phyloP scores from a whole-genome alignment of 2,329 filamentous ascomycete genomes.

The Neurospora crassa region DNA sequence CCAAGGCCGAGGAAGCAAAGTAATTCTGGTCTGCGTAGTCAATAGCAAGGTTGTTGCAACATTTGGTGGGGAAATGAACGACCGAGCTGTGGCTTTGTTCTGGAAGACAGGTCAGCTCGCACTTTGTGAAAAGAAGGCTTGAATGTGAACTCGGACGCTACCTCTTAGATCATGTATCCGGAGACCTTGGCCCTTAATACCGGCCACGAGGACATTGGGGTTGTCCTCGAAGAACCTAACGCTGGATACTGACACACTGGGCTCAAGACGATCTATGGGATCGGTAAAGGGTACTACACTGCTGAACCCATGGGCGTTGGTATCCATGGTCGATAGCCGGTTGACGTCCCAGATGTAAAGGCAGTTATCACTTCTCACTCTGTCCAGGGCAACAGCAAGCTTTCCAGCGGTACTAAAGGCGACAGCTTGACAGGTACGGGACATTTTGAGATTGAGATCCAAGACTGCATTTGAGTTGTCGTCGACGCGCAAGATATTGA shows the following conservation, averaged over 20 bases:
- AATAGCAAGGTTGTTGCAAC: slow-evolving; percentile 64
- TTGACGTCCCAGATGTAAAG: slow-evolving; percentile 76
- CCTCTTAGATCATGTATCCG: slow-evolving; percentile 72
- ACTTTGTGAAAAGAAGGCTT: not conserved
- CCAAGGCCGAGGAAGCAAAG: slow-evolving; percentile 70
- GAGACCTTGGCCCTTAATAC: slow-evolving; percentile 65
- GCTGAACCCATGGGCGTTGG: slow-evolving; percentile 35
- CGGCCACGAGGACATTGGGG: slow-evolving; percentile 65
- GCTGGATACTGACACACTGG: slow-evolving; percentile 68
- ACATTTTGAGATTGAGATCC: slow-evolving; percentile 63
- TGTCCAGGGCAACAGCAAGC: slow-evolving; percentile 69
- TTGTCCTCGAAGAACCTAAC: slow-evolving; percentile 74
- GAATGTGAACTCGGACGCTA: slow-evolving; percentile 23
- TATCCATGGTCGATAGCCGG: slow-evolving; percentile 42
- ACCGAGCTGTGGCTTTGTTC: slow-evolving; percentile 39
- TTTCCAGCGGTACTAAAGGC: slow-evolving; percentile 65
- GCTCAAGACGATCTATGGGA: slow-evolving; percentile 50
- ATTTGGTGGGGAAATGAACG: slow-evolving; percentile 54
- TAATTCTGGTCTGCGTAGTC: slow-evolving; percentile 76
- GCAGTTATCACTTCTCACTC: slow-evolving; percentile 72
- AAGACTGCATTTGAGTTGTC: slow-evolving; percentile 56
- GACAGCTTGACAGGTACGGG: slow-evolving; percentile 71
- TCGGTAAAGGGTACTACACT: slow-evolving; percentile 42
- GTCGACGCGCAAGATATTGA: slow-evolving; percentile 64
- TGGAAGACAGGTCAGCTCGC: slow-evolving; percentile 15